Base-by-base conservation (phyloP, 2,329 filamentous ascomycete species). In the Fusarium brevicatenulatum region DNA sequence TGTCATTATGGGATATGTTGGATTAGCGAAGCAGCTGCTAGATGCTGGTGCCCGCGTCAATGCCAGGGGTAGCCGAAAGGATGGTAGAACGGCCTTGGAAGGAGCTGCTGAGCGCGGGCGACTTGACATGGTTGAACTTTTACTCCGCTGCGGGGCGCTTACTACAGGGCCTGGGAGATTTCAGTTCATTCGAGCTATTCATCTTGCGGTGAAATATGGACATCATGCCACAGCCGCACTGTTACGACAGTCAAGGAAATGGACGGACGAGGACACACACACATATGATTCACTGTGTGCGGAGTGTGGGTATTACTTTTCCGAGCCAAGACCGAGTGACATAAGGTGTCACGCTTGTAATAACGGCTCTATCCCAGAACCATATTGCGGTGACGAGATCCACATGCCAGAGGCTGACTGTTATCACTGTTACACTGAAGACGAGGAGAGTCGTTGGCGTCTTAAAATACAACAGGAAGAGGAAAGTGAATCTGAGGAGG, bases 341-440 rank as follows among this genome's bases (percentile, higher is more conserved):
- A 4, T 0, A 10, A 0, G 2, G 2, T 32, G 28, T n/a, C 0
- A 0, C 10, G 2, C 6, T 16, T 32, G 19, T 11, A 1, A 49
- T 2, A 3, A 9, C 9, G 1, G 4, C 6, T 5, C 11, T 6
- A 16, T 2, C 5, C 13, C 0, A n/a, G 13, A 6, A 0, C 28
- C 0, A 18, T 32, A 23, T 21, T 49, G 25, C 28, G 32, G 46
- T 23, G 46, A 32, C 0, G 46, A 49, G 3, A 49, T 49, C 7
- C 28, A 49, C 9, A 18, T 3, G 9, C 28, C 28, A n/a, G 46
- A 11, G 21, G 13, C 12, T 23, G 1, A 12, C 9, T 49, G 28
- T 4, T 49, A 18, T 4, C 21, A n/a, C 13, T 32, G 9, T 32
- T 49, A 49, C 2, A 32, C 28, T 0, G 21, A n/a, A 18, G 18